phyloP scores from a whole-genome alignment of 306 rosid species.

The Casuarina glauca region DNA sequence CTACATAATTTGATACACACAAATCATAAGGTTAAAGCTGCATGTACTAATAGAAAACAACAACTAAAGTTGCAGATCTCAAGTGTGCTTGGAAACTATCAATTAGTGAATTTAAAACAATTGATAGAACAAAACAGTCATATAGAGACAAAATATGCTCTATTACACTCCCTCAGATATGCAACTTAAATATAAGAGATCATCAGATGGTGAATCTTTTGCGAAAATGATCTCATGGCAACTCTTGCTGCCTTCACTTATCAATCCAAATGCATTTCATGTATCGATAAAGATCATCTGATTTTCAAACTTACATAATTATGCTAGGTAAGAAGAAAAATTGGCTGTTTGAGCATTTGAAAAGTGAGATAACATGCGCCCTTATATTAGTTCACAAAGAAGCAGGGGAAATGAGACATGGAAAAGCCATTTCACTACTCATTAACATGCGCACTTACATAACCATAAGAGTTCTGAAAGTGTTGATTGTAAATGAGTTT shows the following conservation, averaged over 20 bases:
- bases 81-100: background rate
- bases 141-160: background rate
- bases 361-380: background rate
- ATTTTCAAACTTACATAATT: background rate
- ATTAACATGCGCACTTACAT: too few species aligned
- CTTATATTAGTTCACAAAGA: background rate
- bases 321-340: background rate
- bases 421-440: background rate
- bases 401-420: background rate
- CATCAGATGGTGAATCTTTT: background rate
- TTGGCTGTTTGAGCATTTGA: background rate
- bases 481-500: background rate
- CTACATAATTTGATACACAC: background rate
- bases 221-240: background rate
- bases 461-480: background rate
- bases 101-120: background rate
- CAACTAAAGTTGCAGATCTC: background rate
- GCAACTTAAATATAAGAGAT: background rate
- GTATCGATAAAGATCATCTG: background rate
- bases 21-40: background rate
- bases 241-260: background rate
- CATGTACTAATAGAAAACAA: background rate
- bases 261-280: background rate
- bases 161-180: background rate
- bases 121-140: background rate